Percentiles rank a stretch among this genome's conserved stretches.
Conservation (phyloP, 2,329 filamentous ascomycete species). For the Aspergillus udagawae region DNA sequence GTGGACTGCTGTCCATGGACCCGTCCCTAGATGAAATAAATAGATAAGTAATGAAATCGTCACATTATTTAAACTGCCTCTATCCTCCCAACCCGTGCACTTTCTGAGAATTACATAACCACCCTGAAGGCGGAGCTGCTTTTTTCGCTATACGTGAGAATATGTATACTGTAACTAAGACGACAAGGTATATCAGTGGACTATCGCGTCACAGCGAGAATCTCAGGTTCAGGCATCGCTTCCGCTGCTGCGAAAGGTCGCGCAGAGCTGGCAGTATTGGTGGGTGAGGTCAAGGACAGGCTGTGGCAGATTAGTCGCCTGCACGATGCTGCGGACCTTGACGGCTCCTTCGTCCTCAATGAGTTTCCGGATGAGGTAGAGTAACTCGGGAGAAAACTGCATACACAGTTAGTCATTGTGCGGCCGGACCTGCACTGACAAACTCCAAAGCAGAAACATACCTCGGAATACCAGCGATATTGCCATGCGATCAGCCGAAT, state of each 20-base stretch:
- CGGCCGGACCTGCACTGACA: background rate
- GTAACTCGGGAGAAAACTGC: constrained; percentile 83
- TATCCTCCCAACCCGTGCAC: background rate
- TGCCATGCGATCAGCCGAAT: constrained; percentile 96
- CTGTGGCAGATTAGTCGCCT: constrained; percentile 90
- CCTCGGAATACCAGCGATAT: constrained; percentile 98
- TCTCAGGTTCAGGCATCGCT: constrained; percentile 64
- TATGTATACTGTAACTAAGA: background rate
- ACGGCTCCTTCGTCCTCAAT: constrained; percentile 98
- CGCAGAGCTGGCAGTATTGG: constrained; percentile 91
- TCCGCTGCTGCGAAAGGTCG: constrained; percentile 90
- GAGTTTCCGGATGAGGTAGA: constrained; percentile 81
- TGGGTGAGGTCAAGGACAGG: constrained; percentile 91
- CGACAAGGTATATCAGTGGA: background rate
- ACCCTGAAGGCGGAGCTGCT: background rate
- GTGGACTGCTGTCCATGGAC: background rate
- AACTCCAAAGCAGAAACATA: constrained; percentile 31
- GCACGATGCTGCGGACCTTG: constrained; percentile 94
- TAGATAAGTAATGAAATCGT: background rate
- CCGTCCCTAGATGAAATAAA: background rate
- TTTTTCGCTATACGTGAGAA: background rate
- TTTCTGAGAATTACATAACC: background rate
- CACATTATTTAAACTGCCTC: background rate
- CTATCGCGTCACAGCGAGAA: background rate
- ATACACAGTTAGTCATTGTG: constrained; percentile 11